Conservation (phyloP, 2,329 filamentous ascomycete species). For the Nectriaceae sp. region DNA sequence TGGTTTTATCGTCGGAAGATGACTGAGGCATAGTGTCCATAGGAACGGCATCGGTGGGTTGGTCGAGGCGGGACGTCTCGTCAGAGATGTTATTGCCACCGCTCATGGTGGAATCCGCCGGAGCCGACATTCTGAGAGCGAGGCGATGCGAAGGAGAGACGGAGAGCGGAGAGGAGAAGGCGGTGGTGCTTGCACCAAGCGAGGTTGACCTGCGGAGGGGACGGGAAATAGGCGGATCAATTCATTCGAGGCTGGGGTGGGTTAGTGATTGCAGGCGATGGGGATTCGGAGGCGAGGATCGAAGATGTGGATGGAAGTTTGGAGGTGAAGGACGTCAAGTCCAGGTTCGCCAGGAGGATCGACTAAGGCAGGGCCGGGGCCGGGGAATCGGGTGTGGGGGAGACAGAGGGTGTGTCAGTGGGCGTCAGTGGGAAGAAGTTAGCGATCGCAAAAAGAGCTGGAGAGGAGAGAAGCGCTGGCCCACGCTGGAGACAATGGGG, state of each 20-base stretch:
- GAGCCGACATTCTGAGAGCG: constrained; percentile 32
- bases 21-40: constrained; percentile 37
- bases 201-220: constrained; percentile 15
- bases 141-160: constrained; percentile 7
- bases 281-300: too few species aligned
- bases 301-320: constrained; percentile 21
- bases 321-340: constrained; percentile 34
- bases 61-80: constrained; percentile 33
- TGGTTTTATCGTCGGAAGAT: constrained; percentile 10
- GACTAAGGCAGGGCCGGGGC: constrained; percentile 23
- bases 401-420: constrained; percentile 21
- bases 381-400: constrained; percentile 30
- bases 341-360: constrained; percentile 30
- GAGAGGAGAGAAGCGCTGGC: too few species aligned
- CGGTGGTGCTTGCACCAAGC: constrained; percentile 29
- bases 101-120: constrained; percentile 34
- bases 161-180: constrained; percentile 18
- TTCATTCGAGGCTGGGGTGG: constrained; percentile 15
- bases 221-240: constrained; percentile 15
- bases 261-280: constrained; percentile 11
- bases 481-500: neutral
- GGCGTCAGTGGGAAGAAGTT: neutral
- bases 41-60: constrained; percentile 39
- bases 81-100: constrained; percentile 31
- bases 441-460: too few species aligned